Percentiles rank a stretch among this genome's conserved stretches.
phyloP scores from a whole-genome alignment of 1,139 yeast species.

The Zygoascus meyerae region DNA sequence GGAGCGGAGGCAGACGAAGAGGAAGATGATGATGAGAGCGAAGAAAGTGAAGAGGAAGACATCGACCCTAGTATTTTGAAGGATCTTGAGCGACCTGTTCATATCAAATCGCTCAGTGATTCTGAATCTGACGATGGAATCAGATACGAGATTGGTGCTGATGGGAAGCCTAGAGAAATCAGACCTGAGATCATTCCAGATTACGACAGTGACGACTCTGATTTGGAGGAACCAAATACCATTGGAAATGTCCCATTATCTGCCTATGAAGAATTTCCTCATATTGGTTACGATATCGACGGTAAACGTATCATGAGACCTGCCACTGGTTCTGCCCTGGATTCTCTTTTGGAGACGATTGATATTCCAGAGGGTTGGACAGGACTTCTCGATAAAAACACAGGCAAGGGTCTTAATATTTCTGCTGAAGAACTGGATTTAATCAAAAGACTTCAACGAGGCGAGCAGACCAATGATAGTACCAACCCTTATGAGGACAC shows the following conservation, averaged over 20 bases:
- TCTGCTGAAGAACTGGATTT: slow-evolving; percentile 87
- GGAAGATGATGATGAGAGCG: slow-evolving; percentile 18
- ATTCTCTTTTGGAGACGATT: slow-evolving; percentile 77
- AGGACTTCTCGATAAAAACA: slow-evolving; percentile 82
- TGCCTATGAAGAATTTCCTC: slow-evolving; percentile 96
- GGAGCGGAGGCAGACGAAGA: slow-evolving; percentile 22
- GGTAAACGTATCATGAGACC: slow-evolving; percentile 99
- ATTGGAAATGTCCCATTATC: slow-evolving; percentile 89
- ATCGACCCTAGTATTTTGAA: slow-evolving; percentile 24
- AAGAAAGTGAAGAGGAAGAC: slow-evolving; percentile 19
- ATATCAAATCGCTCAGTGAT: slow-evolving; percentile 19
- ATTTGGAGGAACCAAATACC: slow-evolving; percentile 75
- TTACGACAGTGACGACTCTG: slow-evolving; percentile 91
- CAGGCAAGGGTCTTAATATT: slow-evolving; percentile 82
- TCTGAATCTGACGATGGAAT: slow-evolving; percentile 25
- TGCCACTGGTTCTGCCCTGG: slow-evolving; percentile 92
- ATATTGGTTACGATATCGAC: slow-evolving; percentile 92
- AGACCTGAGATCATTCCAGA: slow-evolving; percentile 89
- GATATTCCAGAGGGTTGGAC: slow-evolving; percentile 99
- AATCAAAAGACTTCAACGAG: slow-evolving; percentile 76
- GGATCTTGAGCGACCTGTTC: slow-evolving; percentile 18
- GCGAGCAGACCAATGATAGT: slow-evolving; percentile 75
- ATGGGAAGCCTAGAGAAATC: slow-evolving; percentile 69
- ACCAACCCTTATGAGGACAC: slow-evolving; percentile 90
- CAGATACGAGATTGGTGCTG: slow-evolving; percentile 45